Base-by-base conservation (phyloP, 208 protist species). In the Kentomonas sorsogonicus region DNA sequence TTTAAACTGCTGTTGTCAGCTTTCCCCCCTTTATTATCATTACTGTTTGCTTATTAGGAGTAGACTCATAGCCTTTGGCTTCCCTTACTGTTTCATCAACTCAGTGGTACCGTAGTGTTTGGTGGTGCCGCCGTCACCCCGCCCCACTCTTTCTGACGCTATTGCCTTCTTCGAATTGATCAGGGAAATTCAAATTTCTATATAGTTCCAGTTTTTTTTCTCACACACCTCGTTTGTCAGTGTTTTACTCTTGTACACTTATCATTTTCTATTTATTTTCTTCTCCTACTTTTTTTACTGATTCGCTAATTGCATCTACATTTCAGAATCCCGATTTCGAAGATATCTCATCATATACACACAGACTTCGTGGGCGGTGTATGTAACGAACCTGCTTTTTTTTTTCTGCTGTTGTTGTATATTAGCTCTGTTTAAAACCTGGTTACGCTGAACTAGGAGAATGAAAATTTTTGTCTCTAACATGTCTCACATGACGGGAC, bases 231-330 rank as follows among this genome's bases (percentile, higher is more conserved):
- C 20, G 2, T 16, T 41, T 41, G 38, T 41, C 6, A 3, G 13
- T 41, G 13, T 41, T 41, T 41, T 41, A 22, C 4, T 41, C 20
- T 41, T 41, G 20, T 36, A 36, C 33, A 36, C 33, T 36, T 15
- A 36, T 36, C n/a, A 36, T 11, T 22, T 59, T 59, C 13, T 47
- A 25, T 44, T 59, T 47, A 45, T 59, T 59, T 39, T 39, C 25
- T 2, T 20, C 4, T 9, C 33, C 33, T 38, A 15, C 33, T 38
- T 38, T 38, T 5, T 38, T 38, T 38, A 11, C 11, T 38, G 5
- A 15, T 38, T 38, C 7, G 5, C 11, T 38, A n/a, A n/a, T n/a
- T n/a, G n/a, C n/a, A n/a, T n/a, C n/a, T n/a, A n/a, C n/a, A n/a
- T n/a, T n/a, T n/a, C n/a, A n/a, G n/a, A n/a, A n/a, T n/a, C n/a